phyloP scores from a whole-genome alignment of 2,329 filamentous ascomycete genomes.

The Sclerotinia subarctica region DNA sequence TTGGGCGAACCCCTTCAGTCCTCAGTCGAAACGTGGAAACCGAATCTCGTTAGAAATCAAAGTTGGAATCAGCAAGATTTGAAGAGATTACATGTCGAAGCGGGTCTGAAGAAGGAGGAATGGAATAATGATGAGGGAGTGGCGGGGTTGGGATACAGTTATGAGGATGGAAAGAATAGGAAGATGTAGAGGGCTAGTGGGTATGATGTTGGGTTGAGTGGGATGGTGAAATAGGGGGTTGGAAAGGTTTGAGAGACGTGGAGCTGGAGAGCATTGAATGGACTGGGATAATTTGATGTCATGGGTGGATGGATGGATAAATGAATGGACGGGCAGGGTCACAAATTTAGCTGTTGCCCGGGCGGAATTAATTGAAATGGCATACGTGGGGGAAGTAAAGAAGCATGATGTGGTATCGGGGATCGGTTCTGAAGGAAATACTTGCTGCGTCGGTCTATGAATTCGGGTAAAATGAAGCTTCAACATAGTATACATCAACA shows the following conservation, averaged over 20 bases:
- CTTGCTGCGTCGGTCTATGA: background rate
- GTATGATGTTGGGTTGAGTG: too few relatives aligned
- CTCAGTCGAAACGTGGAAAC: conserved; percentile 33
- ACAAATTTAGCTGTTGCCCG: background rate
- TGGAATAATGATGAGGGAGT: conserved; percentile 3
- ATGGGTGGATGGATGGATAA: background rate
- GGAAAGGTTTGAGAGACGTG: too few relatives aligned
- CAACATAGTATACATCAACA: background rate
- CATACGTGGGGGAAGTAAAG: background rate
- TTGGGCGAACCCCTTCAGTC: conserved; percentile 28
- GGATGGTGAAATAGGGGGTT: too few relatives aligned
- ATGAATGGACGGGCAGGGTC: background rate
- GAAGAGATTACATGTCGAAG: conserved; percentile 27
- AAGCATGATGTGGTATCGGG: background rate
- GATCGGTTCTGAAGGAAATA: background rate
- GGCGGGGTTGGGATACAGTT: background rate
- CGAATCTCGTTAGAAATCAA: conserved; percentile 26
- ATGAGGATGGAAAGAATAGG: background rate
- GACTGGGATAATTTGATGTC: background rate
- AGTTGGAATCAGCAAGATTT: conserved; percentile 36
- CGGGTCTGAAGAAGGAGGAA: conserved; percentile 2
- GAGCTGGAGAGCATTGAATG: background rate
- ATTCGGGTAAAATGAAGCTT: background rate
- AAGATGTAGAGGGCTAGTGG: too few relatives aligned
- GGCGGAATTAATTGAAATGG: background rate